phyloP scores from a whole-genome alignment of 306 rosid genomes.

The Quercus bicolor region DNA sequence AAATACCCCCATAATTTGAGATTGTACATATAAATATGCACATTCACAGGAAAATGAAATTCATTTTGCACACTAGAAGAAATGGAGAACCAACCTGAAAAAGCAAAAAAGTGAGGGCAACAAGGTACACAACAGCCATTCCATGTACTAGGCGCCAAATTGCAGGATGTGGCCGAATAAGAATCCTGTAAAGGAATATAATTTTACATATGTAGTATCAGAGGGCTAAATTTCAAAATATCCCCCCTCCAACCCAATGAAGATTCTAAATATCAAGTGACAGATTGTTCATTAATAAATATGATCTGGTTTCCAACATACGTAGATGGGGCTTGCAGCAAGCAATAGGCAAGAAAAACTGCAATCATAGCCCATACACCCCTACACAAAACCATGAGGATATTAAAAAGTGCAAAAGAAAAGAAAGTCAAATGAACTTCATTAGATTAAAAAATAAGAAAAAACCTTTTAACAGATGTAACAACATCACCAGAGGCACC shows the following conservation, averaged over 20 bases:
- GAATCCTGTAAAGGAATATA: conserved; percentile 59
- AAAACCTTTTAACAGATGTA: conserved; percentile 86
- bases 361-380: conserved; percentile 98
- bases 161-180: conserved; percentile 98
- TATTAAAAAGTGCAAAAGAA: neutral
- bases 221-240: conserved; percentile 4
- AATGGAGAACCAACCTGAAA: conserved; percentile 65
- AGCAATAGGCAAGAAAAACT: conserved; percentile 96
- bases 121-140: conserved; percentile 95
- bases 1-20: neutral
- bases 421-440: neutral
- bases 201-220: conserved; percentile 14
- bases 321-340: conserved; percentile 99
- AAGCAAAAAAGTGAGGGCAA: conserved; percentile 92
- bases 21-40: neutral
- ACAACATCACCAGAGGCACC: conserved; percentile 76
- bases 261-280: neutral
- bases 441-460: conserved; percentile 7
- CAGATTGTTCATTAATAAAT: neutral
- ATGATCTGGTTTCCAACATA: conserved; percentile 41
- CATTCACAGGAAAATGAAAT: neutral
- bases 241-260: neutral
- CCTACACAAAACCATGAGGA: conserved; percentile 48
- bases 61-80: neutral
- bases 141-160: conserved; percentile 99